Evolutionary conservation across 106 monocot species (phyloP), one percentile per base, ranked within the genome.

Genomic region (Phalaenopsis equestris): DNA sequence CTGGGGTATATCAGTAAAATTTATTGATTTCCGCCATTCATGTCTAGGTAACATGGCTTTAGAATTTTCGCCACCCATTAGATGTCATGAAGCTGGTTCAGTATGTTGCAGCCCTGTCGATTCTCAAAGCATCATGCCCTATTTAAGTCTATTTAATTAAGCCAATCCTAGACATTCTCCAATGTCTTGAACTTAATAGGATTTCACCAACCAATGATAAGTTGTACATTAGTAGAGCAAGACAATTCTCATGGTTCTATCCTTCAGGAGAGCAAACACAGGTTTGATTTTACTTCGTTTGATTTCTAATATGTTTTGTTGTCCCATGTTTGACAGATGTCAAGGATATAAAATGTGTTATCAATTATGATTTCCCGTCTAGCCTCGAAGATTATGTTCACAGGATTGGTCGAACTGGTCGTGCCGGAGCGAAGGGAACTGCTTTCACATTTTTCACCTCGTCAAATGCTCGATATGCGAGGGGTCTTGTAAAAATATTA

Each of bases 341-440:
- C 72, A 98, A 98, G 77, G 98, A 98, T 79, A 94, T 98, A 81
- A 98, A 98, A 82, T 98, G 98, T 78, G 98, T 98, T 81, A 87
- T 98, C 80, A 98, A 98, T 79, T 98, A 89, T 88, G 98, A 98
- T 85, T 98, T 98, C 81, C 98, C 98, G 3, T 84, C 89, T 37
- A 89, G 86, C 79, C 89, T 98, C 12, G 94, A 98, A 75, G 98
- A 98, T 87, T 98, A 94, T 89, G 92, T 98, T 65, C 98, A 98
- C 82, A 86, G 98, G 82, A 98, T 98, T 67, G 98, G 98, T 5
- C 89, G 98, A 18, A 98, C 98, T 12, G 98, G 98, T 12, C 94
- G 98, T 64, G 98, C 98, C 41, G 98, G 98, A 56, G 98, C 98
- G 11, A 94, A 83, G 36, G 98, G 98, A 55, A 94, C 83, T 48